Base-by-base conservation (phyloP, 176 grass and related monocot species). In the Secale cereale region DNA sequence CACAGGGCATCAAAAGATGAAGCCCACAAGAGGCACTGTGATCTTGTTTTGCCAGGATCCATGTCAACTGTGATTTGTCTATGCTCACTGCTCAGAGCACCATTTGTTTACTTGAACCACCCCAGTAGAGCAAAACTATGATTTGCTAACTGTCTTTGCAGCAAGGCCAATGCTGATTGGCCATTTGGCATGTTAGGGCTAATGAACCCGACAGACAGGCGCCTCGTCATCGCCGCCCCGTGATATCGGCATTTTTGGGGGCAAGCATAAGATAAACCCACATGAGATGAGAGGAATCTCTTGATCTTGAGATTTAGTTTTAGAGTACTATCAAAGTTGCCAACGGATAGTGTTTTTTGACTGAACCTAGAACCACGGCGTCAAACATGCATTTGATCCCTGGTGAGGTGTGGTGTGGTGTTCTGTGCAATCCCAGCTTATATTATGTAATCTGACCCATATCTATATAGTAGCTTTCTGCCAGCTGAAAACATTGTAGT, bases 271-370 rank as follows among this genome's bases (percentile, higher is more conserved):
- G 8, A 28, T 65, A 48, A 65, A 65, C 56, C 3, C 56, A 57
- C 19, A 73, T 27, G 79, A 66, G 83, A 73, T 27, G 79, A 46
- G 83, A 25, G 33, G 67, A 78, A 78, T 90, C 79, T 82, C 65
- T 63, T 70, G 81, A 19, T 52, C 48, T 56, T 78, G 77, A 40
- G 45, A n/a, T n/a, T 19, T 52, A 2, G 20, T 35, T 32, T 36
- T 40, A 3, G 6, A 78, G 5, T 17, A 81, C 7, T 69, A 73
- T 23, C 54, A 65, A 77, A 16, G 19, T 17, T 30, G 60, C 78
- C 70, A 5, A 19, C 74, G 28, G 63, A 26, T 36, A 11, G 13
- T 59, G 32, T 0, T 7, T 78, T 78, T 82, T 64, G 29, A 16
- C n/a, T 30, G 76, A 76, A 41, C 32, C 76, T 61, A 69, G 67